Conservation (phyloP, 2,329 filamentous ascomycete genomes). For the Sporothrix inflata region DNA sequence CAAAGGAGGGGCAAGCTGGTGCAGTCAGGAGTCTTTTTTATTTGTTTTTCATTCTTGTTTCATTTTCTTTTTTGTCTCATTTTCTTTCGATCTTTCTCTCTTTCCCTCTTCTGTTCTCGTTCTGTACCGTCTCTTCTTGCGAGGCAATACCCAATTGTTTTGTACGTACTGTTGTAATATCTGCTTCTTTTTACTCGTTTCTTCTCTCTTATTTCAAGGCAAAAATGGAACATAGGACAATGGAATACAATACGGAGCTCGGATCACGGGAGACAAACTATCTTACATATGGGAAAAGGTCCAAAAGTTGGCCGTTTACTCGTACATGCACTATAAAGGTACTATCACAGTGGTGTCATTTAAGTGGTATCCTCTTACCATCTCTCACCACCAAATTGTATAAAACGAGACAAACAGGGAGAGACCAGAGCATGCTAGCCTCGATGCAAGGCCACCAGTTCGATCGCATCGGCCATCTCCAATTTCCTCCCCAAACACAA, state of each 20-base stretch:
- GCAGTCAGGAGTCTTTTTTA: background rate
- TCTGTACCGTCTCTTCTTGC: slow-evolving; percentile 2
- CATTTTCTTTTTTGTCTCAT: background rate
- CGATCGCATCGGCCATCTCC: slow-evolving; percentile 1
- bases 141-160: slow-evolving; percentile 21
- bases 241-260: background rate
- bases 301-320: background rate
- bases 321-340: background rate
- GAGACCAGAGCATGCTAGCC: background rate
- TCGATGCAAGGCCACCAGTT: background rate
- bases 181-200: background rate
- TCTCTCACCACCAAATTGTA: background rate
- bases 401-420: background rate
- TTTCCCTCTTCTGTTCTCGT: background rate
- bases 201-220: background rate
- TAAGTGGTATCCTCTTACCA: background rate
- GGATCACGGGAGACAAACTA: background rate
- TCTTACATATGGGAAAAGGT: background rate
- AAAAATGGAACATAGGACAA: background rate
- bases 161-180: slow-evolving; percentile 19
- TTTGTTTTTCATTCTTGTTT: background rate
- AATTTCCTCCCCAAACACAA: background rate
- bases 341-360: background rate
- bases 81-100: background rate
- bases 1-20: background rate